Conservation (phyloP, 2,329 filamentous ascomycete species). For the Mycosphaerelloides madeirae region DNA sequence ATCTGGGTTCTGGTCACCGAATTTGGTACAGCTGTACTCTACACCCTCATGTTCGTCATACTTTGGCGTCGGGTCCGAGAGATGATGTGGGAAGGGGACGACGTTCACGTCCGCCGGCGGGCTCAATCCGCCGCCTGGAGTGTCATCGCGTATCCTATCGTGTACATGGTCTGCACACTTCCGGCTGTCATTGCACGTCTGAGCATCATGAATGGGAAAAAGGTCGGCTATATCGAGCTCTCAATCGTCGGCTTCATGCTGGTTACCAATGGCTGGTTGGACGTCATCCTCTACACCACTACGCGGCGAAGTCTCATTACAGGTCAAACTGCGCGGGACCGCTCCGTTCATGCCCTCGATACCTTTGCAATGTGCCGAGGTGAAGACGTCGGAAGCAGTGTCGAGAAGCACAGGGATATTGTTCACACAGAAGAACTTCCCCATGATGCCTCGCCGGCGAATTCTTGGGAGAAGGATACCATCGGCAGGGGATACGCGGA, state of each 20-base stretch:
- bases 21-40: conserved; percentile 48
- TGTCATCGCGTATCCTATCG: conserved; percentile 60
- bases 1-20: conserved; percentile 57
- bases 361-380: conserved; percentile 7
- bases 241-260: conserved; percentile 52
- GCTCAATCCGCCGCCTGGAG: conserved; percentile 43
- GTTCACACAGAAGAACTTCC: neutral
- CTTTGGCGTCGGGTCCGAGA: conserved; percentile 19
- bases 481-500: neutral
- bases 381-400: neutral
- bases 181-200: conserved; percentile 61
- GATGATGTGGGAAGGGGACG: conserved; percentile 15
- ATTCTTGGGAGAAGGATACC: no score
- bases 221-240: conserved; percentile 37
- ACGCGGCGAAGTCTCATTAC: conserved; percentile 38
- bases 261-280: conserved; percentile 53
- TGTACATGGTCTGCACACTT: conserved; percentile 63
- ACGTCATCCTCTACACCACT: conserved; percentile 53
- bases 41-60: conserved; percentile 33
- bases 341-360: conserved; percentile 12
- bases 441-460: no score
- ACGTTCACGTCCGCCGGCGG: conserved; percentile 35
- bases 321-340: conserved; percentile 6
- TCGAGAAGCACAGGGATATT: neutral
- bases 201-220: conserved; percentile 49